Conservation (phyloP, 2,329 filamentous ascomycete species). For the Penicillium hordei region DNA sequence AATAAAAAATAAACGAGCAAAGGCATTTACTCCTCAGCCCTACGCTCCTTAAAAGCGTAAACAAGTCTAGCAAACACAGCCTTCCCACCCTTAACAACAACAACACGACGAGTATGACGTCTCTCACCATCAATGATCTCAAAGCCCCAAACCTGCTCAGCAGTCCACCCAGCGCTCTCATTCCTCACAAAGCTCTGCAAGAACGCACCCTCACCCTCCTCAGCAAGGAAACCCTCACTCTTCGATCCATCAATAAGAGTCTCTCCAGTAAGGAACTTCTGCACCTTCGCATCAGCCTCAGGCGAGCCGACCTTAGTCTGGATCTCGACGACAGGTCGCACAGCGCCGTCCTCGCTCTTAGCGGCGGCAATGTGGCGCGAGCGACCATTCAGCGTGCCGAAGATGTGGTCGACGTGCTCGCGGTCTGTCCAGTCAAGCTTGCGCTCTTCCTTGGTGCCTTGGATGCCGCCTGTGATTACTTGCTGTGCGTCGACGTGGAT, state of each 20-base stretch:
- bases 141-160: constrained; percentile 55
- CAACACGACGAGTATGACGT: constrained; percentile 45
- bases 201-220: constrained; percentile 47
- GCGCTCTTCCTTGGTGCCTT: constrained; percentile 62
- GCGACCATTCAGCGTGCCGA: constrained; percentile 67
- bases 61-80: constrained; percentile 42
- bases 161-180: constrained; percentile 53
- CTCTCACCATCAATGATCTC: constrained; percentile 44
- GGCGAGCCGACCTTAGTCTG: constrained; percentile 41
- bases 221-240: constrained; percentile 60
- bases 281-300: constrained; percentile 39
- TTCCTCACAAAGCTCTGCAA: constrained; percentile 54
- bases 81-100: constrained; percentile 39
- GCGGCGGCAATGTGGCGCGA: constrained; percentile 51
- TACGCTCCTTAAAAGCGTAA: constrained; percentile 35
- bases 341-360: constrained; percentile 40
- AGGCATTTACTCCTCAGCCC: constrained; percentile 3
- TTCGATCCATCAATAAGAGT: constrained; percentile 56
- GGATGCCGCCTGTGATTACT: constrained; percentile 67
- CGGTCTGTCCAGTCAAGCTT: constrained; percentile 59
- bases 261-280: constrained; percentile 43
- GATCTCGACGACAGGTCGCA: constrained; percentile 37
- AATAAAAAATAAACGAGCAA: not conserved
- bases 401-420: constrained; percentile 74
- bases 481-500: constrained; percentile 72